A percentile compares a stretch with the other conserved stretches of the same genome.
phyloP scores from a whole-genome alignment of 139 green algal genomes.

The Auxenochlorella pyrenoidosa region DNA sequence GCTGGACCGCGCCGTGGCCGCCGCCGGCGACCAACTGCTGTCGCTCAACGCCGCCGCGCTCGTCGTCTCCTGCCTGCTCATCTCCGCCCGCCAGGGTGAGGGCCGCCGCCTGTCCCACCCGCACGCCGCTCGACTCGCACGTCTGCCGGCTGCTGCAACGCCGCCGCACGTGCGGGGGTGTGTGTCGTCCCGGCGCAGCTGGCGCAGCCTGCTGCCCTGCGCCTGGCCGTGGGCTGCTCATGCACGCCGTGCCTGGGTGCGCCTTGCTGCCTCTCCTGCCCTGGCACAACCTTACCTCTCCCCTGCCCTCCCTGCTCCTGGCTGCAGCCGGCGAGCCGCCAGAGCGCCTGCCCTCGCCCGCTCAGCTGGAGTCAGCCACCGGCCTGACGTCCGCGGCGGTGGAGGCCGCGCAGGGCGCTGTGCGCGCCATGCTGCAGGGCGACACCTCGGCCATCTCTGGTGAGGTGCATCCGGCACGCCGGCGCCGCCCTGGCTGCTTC shows the following conservation, averaged over 20 bases:
- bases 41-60: slow-evolving; percentile 33
- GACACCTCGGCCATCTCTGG: slow-evolving; percentile 46
- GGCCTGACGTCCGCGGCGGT: slow-evolving; percentile 33
- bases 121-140: too few species aligned
- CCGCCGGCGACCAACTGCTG: slow-evolving; percentile 31
- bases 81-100: slow-evolving; percentile 42
- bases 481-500: not conserved
- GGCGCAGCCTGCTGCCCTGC: not conserved
- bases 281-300: not conserved
- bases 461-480: not conserved
- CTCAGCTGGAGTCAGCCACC: slow-evolving; percentile 25
- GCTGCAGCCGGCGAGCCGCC: slow-evolving; percentile 41
- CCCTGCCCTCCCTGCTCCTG: slow-evolving; percentile 5
- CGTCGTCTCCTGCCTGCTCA: slow-evolving; percentile 41
- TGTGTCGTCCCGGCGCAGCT: too few species aligned
- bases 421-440: slow-evolving; percentile 34
- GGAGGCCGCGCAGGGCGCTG: slow-evolving; percentile 26
- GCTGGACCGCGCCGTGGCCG: slow-evolving; percentile 69
- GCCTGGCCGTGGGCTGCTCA: not conserved
- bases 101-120: too few species aligned
- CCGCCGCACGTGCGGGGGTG: too few species aligned
- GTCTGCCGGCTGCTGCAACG: too few species aligned
- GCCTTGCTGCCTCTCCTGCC: not conserved
- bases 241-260: too few species aligned
- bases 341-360: slow-evolving; percentile 39